phyloP scores from a whole-genome alignment of 1,284 basidiomycete species.

The Moesziomyces globuligerus region DNA sequence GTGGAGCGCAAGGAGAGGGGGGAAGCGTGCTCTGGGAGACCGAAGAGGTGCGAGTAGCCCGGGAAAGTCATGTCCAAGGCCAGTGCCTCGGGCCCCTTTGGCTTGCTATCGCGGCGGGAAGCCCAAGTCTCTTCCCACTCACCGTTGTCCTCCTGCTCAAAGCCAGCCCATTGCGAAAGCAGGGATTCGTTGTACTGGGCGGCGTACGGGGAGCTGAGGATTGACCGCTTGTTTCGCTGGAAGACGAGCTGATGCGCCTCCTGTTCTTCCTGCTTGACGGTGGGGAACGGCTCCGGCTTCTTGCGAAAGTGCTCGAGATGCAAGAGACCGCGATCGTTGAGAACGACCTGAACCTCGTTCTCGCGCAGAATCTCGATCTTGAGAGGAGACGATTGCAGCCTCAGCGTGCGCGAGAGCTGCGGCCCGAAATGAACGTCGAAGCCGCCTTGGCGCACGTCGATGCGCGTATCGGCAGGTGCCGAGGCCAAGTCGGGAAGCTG shows the following conservation, averaged over 20 bases:
- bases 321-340: slow-evolving; percentile 88
- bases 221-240: slow-evolving; percentile 47
- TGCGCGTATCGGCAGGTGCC: slow-evolving; percentile 14
- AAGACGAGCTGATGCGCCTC: slow-evolving; percentile 50
- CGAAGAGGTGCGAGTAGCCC: slow-evolving; percentile 86
- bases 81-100: slow-evolving; percentile 96
- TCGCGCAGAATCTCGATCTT: slow-evolving; percentile 72
- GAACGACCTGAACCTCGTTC: slow-evolving; percentile 80
- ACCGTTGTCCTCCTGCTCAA: slow-evolving; percentile 74
- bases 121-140: slow-evolving; percentile 88
- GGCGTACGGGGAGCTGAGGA: slow-evolving; percentile 32
- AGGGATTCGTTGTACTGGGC: slow-evolving; percentile 26
- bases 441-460: slow-evolving; percentile 15
- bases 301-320: slow-evolving; percentile 93
- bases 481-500: slow-evolving; percentile 47
- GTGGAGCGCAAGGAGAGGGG: slow-evolving; percentile 80
- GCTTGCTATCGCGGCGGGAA: slow-evolving; percentile 89
- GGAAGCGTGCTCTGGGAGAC: slow-evolving; percentile 96
- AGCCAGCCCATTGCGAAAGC: slow-evolving; percentile 59
- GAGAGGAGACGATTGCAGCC: slow-evolving; percentile 54
- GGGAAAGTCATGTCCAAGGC: slow-evolving; percentile 94
- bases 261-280: slow-evolving; percentile 42
- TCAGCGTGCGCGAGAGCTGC: slow-evolving; percentile 27
- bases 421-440: slow-evolving; percentile 49
- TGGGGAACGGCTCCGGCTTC: slow-evolving; percentile 60